Evolutionary conservation across 768 basidiomycete genomes (phyloP).

Genomic region (Amanita phalloides): DNA sequence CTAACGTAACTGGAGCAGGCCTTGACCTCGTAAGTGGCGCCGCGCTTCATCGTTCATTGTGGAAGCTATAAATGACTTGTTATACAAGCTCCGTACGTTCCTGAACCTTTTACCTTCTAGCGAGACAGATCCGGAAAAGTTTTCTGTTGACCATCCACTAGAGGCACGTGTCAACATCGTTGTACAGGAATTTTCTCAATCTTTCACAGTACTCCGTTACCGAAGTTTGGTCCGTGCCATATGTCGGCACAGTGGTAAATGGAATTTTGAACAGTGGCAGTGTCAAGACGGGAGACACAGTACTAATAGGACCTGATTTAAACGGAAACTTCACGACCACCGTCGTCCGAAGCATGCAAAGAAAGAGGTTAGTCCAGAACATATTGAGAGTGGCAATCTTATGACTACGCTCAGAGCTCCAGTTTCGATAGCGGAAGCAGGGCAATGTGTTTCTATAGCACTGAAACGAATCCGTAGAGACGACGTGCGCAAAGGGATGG

Average conservation of each 20-base stretch:
- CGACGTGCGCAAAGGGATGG: conserved; percentile 90
- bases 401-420: conserved; percentile 40
- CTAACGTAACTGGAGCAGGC: conserved; percentile 93
- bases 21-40: conserved; percentile 52
- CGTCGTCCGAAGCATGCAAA: conserved; percentile 83
- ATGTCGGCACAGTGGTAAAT: conserved; percentile 77
- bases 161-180: conserved; percentile 36
- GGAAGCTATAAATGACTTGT: background rate
- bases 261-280: conserved; percentile 73
- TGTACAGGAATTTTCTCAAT: background rate
- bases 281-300: conserved; percentile 68
- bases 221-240: conserved; percentile 83
- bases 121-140: conserved; percentile 75
- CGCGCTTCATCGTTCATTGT: background rate
- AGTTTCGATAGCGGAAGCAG: conserved; percentile 82
- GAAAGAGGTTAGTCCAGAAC: conserved; percentile 57
- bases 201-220: conserved; percentile 63
- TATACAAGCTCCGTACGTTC: conserved; percentile 66
- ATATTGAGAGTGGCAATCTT: background rate
- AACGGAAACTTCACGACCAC: conserved; percentile 82
- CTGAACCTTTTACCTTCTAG: conserved; percentile 86
- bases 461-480: conserved; percentile 79
- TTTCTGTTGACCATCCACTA: conserved; percentile 65
- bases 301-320: conserved; percentile 85
- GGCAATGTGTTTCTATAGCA: conserved; percentile 90